A percentile compares a stretch with the other conserved stretches of the same genome.
These are phyloP conservation scores for Yamadazyma triangularis DNA, from an alignment of 1,139 yeast genomes.

Conservation along the genomic window DNA sequence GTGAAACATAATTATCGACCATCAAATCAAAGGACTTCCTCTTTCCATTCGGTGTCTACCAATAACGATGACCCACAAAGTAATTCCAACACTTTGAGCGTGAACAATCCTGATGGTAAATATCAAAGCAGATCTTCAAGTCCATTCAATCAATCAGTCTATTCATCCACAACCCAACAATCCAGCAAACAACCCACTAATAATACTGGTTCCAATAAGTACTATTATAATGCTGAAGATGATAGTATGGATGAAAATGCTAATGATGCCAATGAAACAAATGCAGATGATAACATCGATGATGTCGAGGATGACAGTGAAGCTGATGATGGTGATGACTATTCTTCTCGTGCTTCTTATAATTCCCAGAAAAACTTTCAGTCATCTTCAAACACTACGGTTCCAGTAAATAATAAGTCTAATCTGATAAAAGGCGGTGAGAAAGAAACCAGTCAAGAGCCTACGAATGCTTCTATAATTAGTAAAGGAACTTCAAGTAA, in stretches of 20 bases:
- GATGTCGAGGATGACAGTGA: conserved; percentile 31
- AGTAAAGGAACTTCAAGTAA: conserved; percentile 24
- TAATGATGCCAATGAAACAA: conserved; percentile 10
- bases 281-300: conserved; percentile 12
- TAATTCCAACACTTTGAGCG: background rate
- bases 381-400: conserved; percentile 11
- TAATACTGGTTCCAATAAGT: conserved; percentile 8
- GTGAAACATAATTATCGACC: conserved; percentile 10
- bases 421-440: background rate
- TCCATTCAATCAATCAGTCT: conserved; percentile 8
- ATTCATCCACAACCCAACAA: conserved; percentile 4
- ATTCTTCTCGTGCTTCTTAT: conserved; percentile 27
- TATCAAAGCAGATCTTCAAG: conserved; percentile 2
- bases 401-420: conserved; percentile 3
- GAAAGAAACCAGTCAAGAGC: conserved; percentile 2
- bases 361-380: conserved; percentile 8
- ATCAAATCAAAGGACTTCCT: conserved; percentile 9
- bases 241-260: conserved; percentile 5
- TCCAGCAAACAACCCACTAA: conserved; percentile 7
- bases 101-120: background rate
- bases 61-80: background rate
- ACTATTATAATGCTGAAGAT: conserved; percentile 5
- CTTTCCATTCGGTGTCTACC: conserved; percentile 7
- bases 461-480: conserved; percentile 15
- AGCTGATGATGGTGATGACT: conserved; percentile 24